These are phyloP conservation scores for Orbilia brochopaga DNA, from an alignment of 2,329 filamentous ascomycete species.

Conservation along the genomic window DNA sequence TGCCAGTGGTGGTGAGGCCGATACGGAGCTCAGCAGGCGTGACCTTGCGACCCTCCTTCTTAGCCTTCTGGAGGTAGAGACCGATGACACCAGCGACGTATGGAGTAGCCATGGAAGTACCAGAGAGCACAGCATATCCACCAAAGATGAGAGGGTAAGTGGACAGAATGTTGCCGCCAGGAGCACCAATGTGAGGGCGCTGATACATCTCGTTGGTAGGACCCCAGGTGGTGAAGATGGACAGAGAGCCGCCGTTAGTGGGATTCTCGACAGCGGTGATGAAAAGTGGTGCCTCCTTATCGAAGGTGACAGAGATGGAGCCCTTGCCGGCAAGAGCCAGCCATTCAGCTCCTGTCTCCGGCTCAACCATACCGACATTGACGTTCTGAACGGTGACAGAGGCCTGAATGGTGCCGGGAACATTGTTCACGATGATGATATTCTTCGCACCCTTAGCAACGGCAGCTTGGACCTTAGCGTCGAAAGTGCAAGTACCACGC, in stretches of 20 bases:
- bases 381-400: slow-evolving; percentile 31
- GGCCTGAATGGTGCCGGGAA: slow-evolving; percentile 41
- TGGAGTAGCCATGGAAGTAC: slow-evolving; percentile 68
- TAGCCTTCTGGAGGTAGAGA: slow-evolving; percentile 63
- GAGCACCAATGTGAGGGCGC: slow-evolving; percentile 66
- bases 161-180: slow-evolving; percentile 67
- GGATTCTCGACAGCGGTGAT: slow-evolving; percentile 47
- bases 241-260: slow-evolving; percentile 63
- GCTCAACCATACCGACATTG: slow-evolving; percentile 51
- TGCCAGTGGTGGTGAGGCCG: slow-evolving; percentile 62
- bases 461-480: slow-evolving; percentile 64
- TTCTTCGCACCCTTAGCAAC: slow-evolving; percentile 66
- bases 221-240: slow-evolving; percentile 66
- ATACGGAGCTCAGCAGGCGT: slow-evolving; percentile 60
- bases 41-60: slow-evolving; percentile 59
- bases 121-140: slow-evolving; percentile 63
- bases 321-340: slow-evolving; percentile 38
- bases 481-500: slow-evolving; percentile 66
- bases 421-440: slow-evolving; percentile 68
- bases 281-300: slow-evolving; percentile 32
- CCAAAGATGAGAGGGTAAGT: slow-evolving; percentile 62
- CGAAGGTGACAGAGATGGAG: slow-evolving; percentile 44
- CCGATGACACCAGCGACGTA: slow-evolving; percentile 65
- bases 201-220: slow-evolving; percentile 67
- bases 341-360: slow-evolving; percentile 42